These are phyloP conservation scores for Fusarium pseudograminearum DNA, from an alignment of 2,329 filamentous ascomycete genomes.

Conservation along the genomic window DNA sequence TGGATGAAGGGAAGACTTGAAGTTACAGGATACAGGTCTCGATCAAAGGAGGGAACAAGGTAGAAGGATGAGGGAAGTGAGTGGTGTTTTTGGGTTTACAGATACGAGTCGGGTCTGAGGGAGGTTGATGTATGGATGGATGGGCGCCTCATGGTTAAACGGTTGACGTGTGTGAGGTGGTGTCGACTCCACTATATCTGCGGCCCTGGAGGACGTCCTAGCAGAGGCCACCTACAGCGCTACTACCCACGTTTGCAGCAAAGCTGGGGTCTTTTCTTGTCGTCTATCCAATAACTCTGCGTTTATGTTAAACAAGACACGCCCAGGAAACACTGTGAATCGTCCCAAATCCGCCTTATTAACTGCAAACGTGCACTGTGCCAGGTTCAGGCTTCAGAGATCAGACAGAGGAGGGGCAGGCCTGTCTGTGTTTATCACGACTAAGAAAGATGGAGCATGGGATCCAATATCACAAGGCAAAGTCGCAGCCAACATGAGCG, in stretches of 20 bases:
- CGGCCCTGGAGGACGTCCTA: slow-evolving; percentile 16
- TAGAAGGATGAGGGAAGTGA: slow-evolving; percentile 20
- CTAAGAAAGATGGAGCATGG: slow-evolving; percentile 4
- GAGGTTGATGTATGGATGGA: slow-evolving; percentile 27
- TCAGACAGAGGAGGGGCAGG: slow-evolving; percentile 1
- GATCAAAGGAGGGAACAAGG: slow-evolving; percentile 17
- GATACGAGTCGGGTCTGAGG: slow-evolving; percentile 27
- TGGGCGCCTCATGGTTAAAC: slow-evolving; percentile 32
- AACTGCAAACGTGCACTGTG: slow-evolving; percentile 37
- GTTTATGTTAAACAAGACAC: slow-evolving; percentile 5
- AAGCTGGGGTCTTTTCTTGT: slow-evolving; percentile 12
- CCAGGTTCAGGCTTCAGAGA: neutral
- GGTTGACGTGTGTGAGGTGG: slow-evolving; percentile 44
- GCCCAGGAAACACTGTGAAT: slow-evolving; percentile 21
- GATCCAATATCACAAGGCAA: slow-evolving; percentile 3
- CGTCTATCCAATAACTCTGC: slow-evolving; percentile 2
- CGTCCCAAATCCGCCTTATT: slow-evolving; percentile 25
- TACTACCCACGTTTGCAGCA: slow-evolving; percentile 26
- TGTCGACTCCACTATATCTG: slow-evolving; percentile 35
- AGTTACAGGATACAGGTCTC: slow-evolving; percentile 19
- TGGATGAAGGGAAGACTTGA: slow-evolving; percentile 10
- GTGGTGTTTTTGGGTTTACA: slow-evolving; percentile 39
- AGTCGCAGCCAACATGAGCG: neutral
- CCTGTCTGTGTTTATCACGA: neutral
- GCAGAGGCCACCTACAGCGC: slow-evolving; percentile 13